Conservation (phyloP, 2,329 filamentous ascomycete genomes). For the Penicillium sp. region DNA sequence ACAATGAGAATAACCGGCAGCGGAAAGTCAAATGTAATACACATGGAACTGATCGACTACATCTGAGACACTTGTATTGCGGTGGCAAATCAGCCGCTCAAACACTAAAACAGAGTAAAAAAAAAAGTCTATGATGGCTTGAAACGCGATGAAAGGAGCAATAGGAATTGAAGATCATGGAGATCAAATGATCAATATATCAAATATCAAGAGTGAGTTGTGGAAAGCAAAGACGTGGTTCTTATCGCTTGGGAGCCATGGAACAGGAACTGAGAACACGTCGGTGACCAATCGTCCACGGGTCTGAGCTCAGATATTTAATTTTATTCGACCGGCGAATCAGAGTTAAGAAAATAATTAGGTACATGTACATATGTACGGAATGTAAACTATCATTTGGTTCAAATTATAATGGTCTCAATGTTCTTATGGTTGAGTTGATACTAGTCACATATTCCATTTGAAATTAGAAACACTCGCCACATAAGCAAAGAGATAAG, state of each 20-base stretch:
- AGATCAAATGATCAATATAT: not conserved
- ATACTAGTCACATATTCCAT: not conserved
- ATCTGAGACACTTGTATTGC: slow-evolving; percentile 14
- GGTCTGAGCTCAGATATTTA: slow-evolving; percentile 2
- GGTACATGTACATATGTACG: not conserved
- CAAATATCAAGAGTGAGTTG: not conserved
- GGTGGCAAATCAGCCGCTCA: slow-evolving; percentile 9
- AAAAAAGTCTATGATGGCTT: not conserved
- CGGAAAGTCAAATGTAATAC: slow-evolving; percentile 17
- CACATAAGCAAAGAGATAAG: not conserved
- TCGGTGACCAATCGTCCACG: not conserved
- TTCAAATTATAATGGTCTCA: not conserved
- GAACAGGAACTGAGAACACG: not conserved
- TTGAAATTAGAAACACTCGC: not conserved
- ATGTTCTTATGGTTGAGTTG: not conserved
- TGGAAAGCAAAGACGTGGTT: slow-evolving; percentile 7
- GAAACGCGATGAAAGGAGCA: not conserved
- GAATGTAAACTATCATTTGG: not conserved
- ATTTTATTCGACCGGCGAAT: not conserved
- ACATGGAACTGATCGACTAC: slow-evolving; percentile 8
- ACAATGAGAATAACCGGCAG: slow-evolving; percentile 15
- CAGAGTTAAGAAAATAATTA: not conserved
- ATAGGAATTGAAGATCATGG: slow-evolving; percentile 2
- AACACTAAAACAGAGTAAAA: not conserved
- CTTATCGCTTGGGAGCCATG: slow-evolving; percentile 20